Conservation (phyloP, 2,329 filamentous ascomycete species). For the Chrysoporthe cubensis region DNA sequence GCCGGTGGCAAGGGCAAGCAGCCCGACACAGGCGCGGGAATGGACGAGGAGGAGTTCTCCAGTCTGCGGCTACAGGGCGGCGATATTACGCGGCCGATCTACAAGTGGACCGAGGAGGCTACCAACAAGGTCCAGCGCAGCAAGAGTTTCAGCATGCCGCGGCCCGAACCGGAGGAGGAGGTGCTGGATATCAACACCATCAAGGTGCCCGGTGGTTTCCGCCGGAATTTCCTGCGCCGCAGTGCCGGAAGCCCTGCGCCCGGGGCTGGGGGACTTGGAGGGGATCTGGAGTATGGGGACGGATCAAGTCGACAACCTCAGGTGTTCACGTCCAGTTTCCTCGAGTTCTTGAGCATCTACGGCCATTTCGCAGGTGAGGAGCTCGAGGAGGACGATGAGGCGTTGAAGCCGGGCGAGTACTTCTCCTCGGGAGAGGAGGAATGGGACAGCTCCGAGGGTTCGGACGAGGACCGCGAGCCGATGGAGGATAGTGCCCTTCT, state of each 20-base stretch:
- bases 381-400: conserved; percentile 94
- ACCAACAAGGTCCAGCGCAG: conserved; percentile 75
- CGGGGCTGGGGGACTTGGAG: conserved; percentile 44
- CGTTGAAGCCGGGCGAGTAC: conserved; percentile 83
- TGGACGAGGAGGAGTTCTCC: conserved; percentile 82
- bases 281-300: conserved; percentile 46
- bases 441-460: conserved; percentile 57
- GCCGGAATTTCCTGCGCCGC: conserved; percentile 84
- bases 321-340: conserved; percentile 87
- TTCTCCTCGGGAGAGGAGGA: conserved; percentile 80
- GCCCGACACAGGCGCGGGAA: conserved; percentile 44
- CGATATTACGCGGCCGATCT: conserved; percentile 92
- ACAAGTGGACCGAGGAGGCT: conserved; percentile 92
- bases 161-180: conserved; percentile 79
- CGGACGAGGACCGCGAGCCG: conserved; percentile 73
- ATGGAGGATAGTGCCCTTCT: conserved; percentile 87
- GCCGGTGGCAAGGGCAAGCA: conserved; percentile 57
- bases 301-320: conserved; percentile 54
- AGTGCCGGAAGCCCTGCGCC: conserved; percentile 66
- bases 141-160: conserved; percentile 81
- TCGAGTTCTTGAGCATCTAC: conserved; percentile 94
- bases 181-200: conserved; percentile 86
- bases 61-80: conserved; percentile 92
- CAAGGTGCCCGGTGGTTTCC: conserved; percentile 90
- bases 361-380: conserved; percentile 98